phyloP scores from a whole-genome alignment of 2,329 filamentous ascomycete genomes.

The Xylaria sp. region DNA sequence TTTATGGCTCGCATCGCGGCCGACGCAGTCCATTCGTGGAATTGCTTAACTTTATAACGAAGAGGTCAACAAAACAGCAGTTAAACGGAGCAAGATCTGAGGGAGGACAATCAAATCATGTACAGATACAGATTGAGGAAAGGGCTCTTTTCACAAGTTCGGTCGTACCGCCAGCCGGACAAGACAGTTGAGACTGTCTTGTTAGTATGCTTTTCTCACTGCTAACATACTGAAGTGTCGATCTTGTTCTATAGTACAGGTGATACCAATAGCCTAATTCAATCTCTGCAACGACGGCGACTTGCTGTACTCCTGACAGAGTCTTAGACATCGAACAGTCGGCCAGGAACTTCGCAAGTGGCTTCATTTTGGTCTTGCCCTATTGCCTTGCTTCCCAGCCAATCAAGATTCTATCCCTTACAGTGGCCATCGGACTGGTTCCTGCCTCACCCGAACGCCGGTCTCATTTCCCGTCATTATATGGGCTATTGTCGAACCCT shows the following conservation, averaged over 20 bases:
- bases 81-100: neutral
- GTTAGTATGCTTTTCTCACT: neutral
- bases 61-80: neutral
- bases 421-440: slow-evolving; percentile 41
- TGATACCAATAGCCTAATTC: slow-evolving; percentile 37
- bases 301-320: slow-evolving; percentile 23
- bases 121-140: neutral
- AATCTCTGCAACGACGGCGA: slow-evolving; percentile 27
- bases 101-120: no score
- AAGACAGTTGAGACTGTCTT: neutral
- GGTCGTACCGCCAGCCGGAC: neutral
- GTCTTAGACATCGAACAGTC: slow-evolving; percentile 19
- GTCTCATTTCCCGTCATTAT: slow-evolving; percentile 45
- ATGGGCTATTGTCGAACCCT: slow-evolving; percentile 39
- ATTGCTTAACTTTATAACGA: neutral
- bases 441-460: slow-evolving; percentile 46
- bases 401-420: slow-evolving; percentile 41
- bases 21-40: neutral
- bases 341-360: slow-evolving; percentile 22
- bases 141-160: slow-evolving; percentile 4
- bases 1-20: neutral
- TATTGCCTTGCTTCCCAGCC: slow-evolving; percentile 33
- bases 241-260: slow-evolving; percentile 34
- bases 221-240: slow-evolving; percentile 13
- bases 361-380: slow-evolving; percentile 18